phyloP scores from a whole-genome alignment of 2,329 filamentous ascomycete species.

The Metarhizium brunneum region DNA sequence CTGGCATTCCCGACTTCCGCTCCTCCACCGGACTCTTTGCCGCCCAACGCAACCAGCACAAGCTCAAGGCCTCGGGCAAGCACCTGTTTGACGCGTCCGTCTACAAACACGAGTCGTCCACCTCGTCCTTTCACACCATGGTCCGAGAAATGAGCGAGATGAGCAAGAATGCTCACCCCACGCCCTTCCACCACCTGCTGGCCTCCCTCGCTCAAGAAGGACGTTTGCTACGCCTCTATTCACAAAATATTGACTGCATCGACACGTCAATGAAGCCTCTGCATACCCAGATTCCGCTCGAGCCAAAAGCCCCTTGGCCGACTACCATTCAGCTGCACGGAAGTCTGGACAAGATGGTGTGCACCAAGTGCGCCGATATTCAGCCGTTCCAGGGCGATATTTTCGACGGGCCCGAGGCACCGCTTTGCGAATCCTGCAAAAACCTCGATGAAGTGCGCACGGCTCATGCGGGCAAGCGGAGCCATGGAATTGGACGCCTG shows the following conservation, averaged over 20 bases:
- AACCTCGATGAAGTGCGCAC: constrained; percentile 69
- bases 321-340: constrained; percentile 89
- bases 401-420: constrained; percentile 78
- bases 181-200: constrained; percentile 85
- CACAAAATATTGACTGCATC: constrained; percentile 94
- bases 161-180: constrained; percentile 69
- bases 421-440: constrained; percentile 67
- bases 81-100: constrained; percentile 96
- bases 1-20: constrained; percentile 94
- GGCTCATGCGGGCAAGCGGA: constrained; percentile 70
- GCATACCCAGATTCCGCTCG: constrained; percentile 70
- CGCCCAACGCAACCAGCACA: constrained; percentile 75
- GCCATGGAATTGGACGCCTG: constrained; percentile 83
- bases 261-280: constrained; percentile 78
- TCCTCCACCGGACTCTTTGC: constrained; percentile 86
- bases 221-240: constrained; percentile 82
- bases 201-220: constrained; percentile 83
- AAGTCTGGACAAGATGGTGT: constrained; percentile 91
- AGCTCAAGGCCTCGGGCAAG: constrained; percentile 82
- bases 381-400: constrained; percentile 66
- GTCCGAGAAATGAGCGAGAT: constrained; percentile 78
- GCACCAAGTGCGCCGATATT: constrained; percentile 79
- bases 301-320: constrained; percentile 82
- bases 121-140: constrained; percentile 91
- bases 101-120: constrained; percentile 84